Evolutionary conservation across 169 alveolate genomes (phyloP).

Genomic region (Cryptosporidium tyzzeri): DNA sequence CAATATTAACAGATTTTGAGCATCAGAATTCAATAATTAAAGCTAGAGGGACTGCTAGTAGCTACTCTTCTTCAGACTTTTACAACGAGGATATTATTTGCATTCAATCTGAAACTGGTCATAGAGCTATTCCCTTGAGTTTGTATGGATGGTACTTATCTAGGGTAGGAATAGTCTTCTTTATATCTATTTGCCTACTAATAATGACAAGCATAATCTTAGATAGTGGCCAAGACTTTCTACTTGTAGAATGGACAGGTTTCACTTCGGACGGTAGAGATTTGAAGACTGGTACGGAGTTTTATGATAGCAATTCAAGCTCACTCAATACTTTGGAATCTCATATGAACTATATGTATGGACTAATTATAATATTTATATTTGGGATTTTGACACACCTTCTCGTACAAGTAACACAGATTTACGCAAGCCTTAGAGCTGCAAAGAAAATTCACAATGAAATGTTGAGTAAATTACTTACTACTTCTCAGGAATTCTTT

Average conservation of each 20-base stretch:
- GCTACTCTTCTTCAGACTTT: conserved; percentile 46
- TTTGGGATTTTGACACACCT: conserved; percentile 3
- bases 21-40: not conserved
- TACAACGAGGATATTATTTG: conserved; percentile 52
- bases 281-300: not conserved
- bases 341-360: conserved; percentile 32
- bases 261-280: conserved; percentile 48
- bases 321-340: conserved; percentile 16
- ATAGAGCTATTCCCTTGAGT: conserved; percentile 27
- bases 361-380: conserved; percentile 28
- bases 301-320: not conserved
- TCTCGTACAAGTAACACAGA: conserved; percentile 8
- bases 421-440: conserved; percentile 59
- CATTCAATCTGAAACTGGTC: conserved; percentile 37
- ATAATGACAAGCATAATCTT: conserved; percentile 10
- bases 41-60: not conserved
- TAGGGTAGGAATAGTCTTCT: conserved; percentile 32
- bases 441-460: conserved; percentile 79
- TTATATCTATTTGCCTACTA: not conserved
- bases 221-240: conserved; percentile 54
- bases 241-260: conserved; percentile 71
- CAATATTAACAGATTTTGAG: not conserved
- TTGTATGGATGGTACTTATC: conserved; percentile 52
- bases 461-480: conserved; percentile 62
- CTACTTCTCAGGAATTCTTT: conserved; percentile 79